These are phyloP conservation scores for Mycosphaerelloides madeirae DNA, from an alignment of 2,329 filamentous ascomycete genomes.

Conservation along the genomic window DNA sequence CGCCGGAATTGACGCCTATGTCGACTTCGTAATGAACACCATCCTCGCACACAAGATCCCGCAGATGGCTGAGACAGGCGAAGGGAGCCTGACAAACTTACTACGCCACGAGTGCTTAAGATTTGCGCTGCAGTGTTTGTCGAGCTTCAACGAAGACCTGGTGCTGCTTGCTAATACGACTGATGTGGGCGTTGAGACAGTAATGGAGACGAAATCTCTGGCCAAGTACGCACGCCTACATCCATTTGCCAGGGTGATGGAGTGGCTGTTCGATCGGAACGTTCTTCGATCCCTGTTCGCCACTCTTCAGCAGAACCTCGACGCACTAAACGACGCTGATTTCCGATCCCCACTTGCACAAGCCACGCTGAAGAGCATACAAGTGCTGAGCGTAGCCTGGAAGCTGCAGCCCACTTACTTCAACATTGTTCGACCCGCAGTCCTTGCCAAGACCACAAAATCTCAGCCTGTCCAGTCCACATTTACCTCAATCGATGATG, in stretches of 20 bases:
- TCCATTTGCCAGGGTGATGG: slow-evolving; percentile 91
- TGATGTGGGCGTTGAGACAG: slow-evolving; percentile 66
- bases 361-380: slow-evolving; percentile 71
- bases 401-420: slow-evolving; percentile 88
- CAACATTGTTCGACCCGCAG: slow-evolving; percentile 74
- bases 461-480: slow-evolving; percentile 65
- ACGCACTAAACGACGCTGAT: slow-evolving; percentile 65
- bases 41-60: slow-evolving; percentile 53
- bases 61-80: slow-evolving; percentile 57
- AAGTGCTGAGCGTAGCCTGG: slow-evolving; percentile 77
- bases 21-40: slow-evolving; percentile 82
- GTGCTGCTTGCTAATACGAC: slow-evolving; percentile 79
- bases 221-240: slow-evolving; percentile 79
- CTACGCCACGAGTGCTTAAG: slow-evolving; percentile 76
- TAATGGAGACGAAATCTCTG: slow-evolving; percentile 69
- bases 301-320: slow-evolving; percentile 69
- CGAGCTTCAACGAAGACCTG: slow-evolving; percentile 89
- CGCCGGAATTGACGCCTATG: slow-evolving; percentile 84
- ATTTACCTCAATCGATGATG: slow-evolving; percentile 88
- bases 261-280: slow-evolving; percentile 95
- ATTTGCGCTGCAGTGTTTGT: slow-evolving; percentile 73
- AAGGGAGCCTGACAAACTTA: slow-evolving; percentile 54
- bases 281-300: slow-evolving; percentile 75
- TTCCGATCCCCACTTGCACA: slow-evolving; percentile 77
- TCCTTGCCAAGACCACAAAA: slow-evolving; percentile 62